A percentile compares a stretch with the other conserved stretches of the same genome.
These are phyloP conservation scores for Dalechampia spathulata DNA, from an alignment of 441 rosid species.

Conservation along the genomic window DNA sequence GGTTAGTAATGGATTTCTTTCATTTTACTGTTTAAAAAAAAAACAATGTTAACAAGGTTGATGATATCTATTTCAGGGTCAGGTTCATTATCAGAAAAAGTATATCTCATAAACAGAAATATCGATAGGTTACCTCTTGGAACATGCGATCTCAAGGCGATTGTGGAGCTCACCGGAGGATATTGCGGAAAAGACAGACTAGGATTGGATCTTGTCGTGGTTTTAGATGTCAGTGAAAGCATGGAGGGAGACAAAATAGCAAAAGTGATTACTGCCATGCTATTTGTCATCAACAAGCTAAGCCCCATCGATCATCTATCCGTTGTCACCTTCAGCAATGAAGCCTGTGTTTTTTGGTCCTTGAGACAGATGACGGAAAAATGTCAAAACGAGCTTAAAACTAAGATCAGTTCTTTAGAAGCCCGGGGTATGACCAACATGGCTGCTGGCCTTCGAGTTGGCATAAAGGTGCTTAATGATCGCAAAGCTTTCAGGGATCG, in stretches of 20 bases:
- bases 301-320: neutral
- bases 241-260: neutral
- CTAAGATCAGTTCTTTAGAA: neutral
- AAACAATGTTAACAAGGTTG: no score
- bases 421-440: neutral
- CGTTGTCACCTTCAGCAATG: neutral
- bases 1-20: no score
- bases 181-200: neutral
- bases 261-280: neutral
- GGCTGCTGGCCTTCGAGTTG: neutral
- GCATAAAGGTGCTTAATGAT: neutral
- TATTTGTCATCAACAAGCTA: constrained; percentile 4
- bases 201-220: constrained; percentile 1
- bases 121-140: neutral
- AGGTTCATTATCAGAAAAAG: neutral
- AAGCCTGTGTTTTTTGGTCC: neutral
- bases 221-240: constrained; percentile 2
- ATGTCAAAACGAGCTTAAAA: neutral
- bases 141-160: neutral
- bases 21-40: no score
- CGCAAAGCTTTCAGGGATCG: neutral
- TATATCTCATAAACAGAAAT: neutral
- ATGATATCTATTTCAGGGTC: constrained; percentile 8
- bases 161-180: constrained; percentile 3
- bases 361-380: neutral